Conservation (phyloP, 2,329 filamentous ascomycete species). For the Berkeleyomyces basicola region DNA sequence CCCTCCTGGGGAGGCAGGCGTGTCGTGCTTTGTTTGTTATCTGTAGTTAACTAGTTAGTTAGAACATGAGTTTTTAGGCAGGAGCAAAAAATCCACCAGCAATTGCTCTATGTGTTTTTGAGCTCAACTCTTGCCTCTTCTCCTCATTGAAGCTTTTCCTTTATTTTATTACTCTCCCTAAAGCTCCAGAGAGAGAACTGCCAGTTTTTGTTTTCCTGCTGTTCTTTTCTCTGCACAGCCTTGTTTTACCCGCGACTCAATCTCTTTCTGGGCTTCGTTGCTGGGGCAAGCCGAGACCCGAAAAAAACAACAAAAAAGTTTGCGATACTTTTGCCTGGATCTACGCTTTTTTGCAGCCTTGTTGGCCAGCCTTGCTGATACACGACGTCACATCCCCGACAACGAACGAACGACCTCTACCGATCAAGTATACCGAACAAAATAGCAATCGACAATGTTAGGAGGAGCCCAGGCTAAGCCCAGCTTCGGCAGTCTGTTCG, state of each 20-base stretch:
- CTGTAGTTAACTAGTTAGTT: too few species aligned
- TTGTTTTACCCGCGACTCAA: neutral
- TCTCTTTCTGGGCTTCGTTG: neutral
- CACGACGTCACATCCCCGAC: neutral
- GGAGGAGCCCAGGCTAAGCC: conserved; percentile 7
- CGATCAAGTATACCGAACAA: neutral
- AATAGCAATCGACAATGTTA: conserved; percentile 4
- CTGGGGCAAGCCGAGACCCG: neutral
- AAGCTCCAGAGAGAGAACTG: neutral
- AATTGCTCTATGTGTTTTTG: neutral
- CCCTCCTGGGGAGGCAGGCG: neutral
- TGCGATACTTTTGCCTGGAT: neutral
- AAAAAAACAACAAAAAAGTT: neutral
- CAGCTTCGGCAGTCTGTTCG: conserved; percentile 10
- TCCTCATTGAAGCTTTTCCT: neutral
- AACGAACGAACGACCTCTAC: neutral
- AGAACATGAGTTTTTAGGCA: neutral
- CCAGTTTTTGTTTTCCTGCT: neutral
- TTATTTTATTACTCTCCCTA: neutral
- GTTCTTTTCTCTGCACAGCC: neutral
- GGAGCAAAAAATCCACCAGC: neutral
- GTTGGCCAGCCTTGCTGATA: neutral
- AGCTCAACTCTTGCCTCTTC: neutral
- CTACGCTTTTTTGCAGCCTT: neutral
- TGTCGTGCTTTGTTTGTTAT: neutral